Base-by-base conservation (phyloP, 2,329 filamentous ascomycete genomes). In the Chalaropsis ovoidea region DNA sequence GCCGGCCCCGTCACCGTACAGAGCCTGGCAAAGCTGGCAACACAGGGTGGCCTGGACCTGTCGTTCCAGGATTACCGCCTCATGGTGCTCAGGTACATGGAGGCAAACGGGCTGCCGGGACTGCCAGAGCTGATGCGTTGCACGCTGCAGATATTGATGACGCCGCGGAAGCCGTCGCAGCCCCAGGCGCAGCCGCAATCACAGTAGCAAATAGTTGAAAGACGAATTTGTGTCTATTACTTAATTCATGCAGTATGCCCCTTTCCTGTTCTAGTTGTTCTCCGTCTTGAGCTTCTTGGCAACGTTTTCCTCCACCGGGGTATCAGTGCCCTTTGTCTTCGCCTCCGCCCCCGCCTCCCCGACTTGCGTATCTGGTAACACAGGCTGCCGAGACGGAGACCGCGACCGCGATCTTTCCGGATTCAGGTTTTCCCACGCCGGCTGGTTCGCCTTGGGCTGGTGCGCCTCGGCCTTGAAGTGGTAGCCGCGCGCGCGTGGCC, bases 401-500 rank as follows among this genome's bases (percentile, higher is more conserved):
- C 63, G 63, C 10, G 17, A 60, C 35, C 54, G 63, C 10, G 54
- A n/a, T 58, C 31, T 58, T 58, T 47, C 63, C 3, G 49, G 63
- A 35, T 73, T 69, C 54, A 88, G 77, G 66, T 81, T 81, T 54
- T 82, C 82, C 79, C 86, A 95, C 0, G 82, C 80, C 13, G 84
- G 80, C 45, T 82, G 80, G 73, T 92, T 91, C 70, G 86, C 86
- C 73, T 81, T 87, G 35, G 82, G 80, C 61, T 85, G 82, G 7
- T 82, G 81, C 0, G 83, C 86, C 61, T 85, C 82, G 62, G 84
- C 83, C 74, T 88, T 90, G 74, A 86, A 88, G 72, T 95, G 88
- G 71, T 95, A 95, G 1, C 91, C 91, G 71, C 91, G 81, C 43
- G 88, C 80, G 74, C 90, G 82, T 10, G 94, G 94, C 10, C 92